Evolutionary conservation across 257 asterid genomes (phyloP), one percentile per base, ranked within the genome.

Genomic region (Solanum virginianum): DNA sequence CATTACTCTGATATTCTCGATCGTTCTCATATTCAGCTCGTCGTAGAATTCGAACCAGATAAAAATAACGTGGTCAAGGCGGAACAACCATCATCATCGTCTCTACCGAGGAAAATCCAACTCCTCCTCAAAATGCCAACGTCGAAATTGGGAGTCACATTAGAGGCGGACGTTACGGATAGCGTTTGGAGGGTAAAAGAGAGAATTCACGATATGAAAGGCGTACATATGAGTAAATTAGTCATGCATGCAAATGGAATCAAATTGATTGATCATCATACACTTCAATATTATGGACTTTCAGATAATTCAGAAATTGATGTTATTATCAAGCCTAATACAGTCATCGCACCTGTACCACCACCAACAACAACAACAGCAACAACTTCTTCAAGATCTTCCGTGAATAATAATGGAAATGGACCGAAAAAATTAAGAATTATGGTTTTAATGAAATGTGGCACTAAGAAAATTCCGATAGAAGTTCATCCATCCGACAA

Each of bases 1-100:
- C 94, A 91, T 79, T 0, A 84, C 79, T 89, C 95, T 7, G 89
- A 91, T 16, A 89, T 93, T 84, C 90, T 92, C 13, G 92, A 93
- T n/a, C 89, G 82, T 17, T 95, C 98, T 8, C 82, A 79, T 39
- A 89, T 95, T 70, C 88, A 84, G 6, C 88, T 95, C 17, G 7
- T 82, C 1, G 15, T 93, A 8, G 86, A 90, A 6, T 56, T 85
- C 0, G 45, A 55, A 15, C 3, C 12, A 0, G 41, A 63, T 4
- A 55, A 65, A 2, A 71, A 45, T 24, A 14, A 11, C 1, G 8
- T 0, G 7, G 43, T 39, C 56, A 20, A 62, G 2, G 49, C 3
- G 1, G 85, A 80, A 16, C 7, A 17, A 18, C 59, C 87, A 0
- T 20, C 63, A 7, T 56, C 87, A 0, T 36, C 63, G 1, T 55